phyloP scores from a whole-genome alignment of 2,329 filamentous ascomycete species.

The Orbilia javanica region DNA sequence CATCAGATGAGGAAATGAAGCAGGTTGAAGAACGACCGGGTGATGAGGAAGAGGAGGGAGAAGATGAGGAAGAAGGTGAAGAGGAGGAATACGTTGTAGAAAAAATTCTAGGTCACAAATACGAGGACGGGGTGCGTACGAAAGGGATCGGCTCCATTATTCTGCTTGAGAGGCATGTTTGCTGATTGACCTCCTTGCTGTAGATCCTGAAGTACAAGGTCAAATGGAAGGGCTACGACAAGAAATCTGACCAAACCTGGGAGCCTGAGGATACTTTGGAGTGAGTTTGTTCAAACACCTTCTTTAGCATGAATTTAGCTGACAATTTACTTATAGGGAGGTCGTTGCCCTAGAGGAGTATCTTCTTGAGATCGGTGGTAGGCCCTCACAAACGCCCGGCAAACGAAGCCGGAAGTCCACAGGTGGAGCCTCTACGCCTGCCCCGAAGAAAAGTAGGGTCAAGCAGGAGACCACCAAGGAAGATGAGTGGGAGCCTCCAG shows the following conservation, averaged over 20 bases:
- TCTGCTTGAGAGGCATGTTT: not conserved
- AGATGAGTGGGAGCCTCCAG: slow-evolving; percentile 74
- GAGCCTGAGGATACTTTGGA: slow-evolving; percentile 77
- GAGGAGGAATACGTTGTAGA: slow-evolving; percentile 35
- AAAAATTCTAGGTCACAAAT: slow-evolving; percentile 50
- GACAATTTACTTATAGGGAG: slow-evolving; percentile 23
- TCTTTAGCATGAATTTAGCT: not conserved
- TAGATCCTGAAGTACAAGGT: slow-evolving; percentile 66
- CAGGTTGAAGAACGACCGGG: slow-evolving; percentile 20
- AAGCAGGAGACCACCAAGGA: slow-evolving; percentile 63
- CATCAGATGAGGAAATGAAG: slow-evolving; percentile 48
- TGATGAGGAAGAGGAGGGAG: slow-evolving; percentile 34
- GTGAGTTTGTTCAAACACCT: slow-evolving; percentile 59
- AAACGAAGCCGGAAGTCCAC: slow-evolving; percentile 71
- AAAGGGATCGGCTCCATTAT: not conserved
- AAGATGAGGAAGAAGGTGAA: not conserved
- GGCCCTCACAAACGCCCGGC: slow-evolving; percentile 67
- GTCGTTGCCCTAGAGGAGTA: slow-evolving; percentile 67
- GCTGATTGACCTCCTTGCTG: slow-evolving; percentile 6
- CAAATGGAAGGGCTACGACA: slow-evolving; percentile 84
- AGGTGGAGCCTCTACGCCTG: slow-evolving; percentile 62
- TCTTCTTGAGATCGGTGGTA: slow-evolving; percentile 74
- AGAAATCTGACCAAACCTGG: slow-evolving; percentile 79
- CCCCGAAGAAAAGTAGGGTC: slow-evolving; percentile 60
- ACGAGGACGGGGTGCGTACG: slow-evolving; percentile 43